Base-by-base conservation (phyloP, 2,329 filamentous ascomycete species). In the Hypoxylon rubiginosum region DNA sequence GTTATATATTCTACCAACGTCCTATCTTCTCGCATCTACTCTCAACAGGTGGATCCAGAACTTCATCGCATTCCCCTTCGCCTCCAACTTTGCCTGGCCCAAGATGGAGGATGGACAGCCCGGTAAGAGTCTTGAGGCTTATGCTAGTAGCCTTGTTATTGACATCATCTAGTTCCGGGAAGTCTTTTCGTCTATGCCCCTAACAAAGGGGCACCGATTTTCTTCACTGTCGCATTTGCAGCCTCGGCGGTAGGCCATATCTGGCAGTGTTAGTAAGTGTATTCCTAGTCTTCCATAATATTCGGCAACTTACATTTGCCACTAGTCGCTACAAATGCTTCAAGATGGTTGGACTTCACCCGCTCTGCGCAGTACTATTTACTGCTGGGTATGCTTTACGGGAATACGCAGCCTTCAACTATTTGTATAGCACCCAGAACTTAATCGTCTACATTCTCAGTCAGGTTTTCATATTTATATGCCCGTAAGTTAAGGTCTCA, bases 361-460 rank as follows among this genome's bases (percentile, higher is more conserved):
- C 85, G 0, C 74, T 84, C 67, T 85, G 84, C 24, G 83, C 82
- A 0, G 59, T 83, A 0, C 57, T 88, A 19, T 86, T 88, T 72
- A 81, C 84, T 0, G 74, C 77, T 2, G 88, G 88, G 15, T 89
- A 88, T 70, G 79, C 82, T 0, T 70, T 86, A 39, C 82, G 88
- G 8, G 83, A 83, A 71, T 81, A 83, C 32, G 86, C 84, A 0
- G 82, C 86, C 2, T 74, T 81, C 71, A 73, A 88, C 67, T 83
- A 84, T 53, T 71, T 81, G 2, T 83, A 82, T 24, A 15, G 17
- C 15, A 69, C 52, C 3, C 58, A 60, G 2, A 70, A 58, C 53
- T 26, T 45, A 11, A 73, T 81, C n/a, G 68, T 82, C 3, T 86
- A 79, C 61, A 81, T 86, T 59, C 45, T 82, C 3, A 85, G 83